These are phyloP conservation scores for Lachnellula cervina DNA, from an alignment of 2,329 filamentous ascomycete species.

Conservation along the genomic window DNA sequence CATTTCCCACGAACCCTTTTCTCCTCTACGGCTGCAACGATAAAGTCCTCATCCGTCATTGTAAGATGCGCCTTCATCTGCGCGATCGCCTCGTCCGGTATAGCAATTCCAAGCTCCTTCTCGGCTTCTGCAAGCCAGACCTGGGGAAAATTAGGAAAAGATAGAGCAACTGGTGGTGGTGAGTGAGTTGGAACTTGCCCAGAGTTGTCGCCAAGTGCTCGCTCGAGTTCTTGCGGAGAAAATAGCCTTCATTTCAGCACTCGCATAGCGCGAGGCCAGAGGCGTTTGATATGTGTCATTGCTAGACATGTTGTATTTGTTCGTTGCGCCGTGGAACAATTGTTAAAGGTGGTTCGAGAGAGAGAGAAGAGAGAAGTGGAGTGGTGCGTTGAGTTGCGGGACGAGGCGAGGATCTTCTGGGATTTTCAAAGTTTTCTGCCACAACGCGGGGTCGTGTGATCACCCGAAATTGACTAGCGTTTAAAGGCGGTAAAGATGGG, in stretches of 20 bases:
- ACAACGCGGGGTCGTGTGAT: no score
- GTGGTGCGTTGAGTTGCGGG: no score
- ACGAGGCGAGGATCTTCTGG: no score
- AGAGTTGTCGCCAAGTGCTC: constrained; percentile 73
- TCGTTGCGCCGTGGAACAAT: background rate
- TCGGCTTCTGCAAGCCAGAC: constrained; percentile 76
- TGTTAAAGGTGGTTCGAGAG: background rate
- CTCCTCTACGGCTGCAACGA: constrained; percentile 69
- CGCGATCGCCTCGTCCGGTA: constrained; percentile 67
- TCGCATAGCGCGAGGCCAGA: constrained; percentile 66
- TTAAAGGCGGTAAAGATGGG: no score
- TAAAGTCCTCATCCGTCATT: constrained; percentile 72
- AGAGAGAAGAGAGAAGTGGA: background rate
- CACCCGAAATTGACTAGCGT: no score
- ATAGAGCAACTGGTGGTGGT: no score
- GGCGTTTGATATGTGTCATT: constrained; percentile 61
- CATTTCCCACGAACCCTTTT: constrained; percentile 38
- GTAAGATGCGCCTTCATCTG: constrained; percentile 67
- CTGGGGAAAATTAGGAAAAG: constrained; percentile 45
- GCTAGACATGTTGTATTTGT: constrained; percentile 20
- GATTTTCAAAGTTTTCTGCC: no score
- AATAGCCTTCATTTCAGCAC: constrained; percentile 65
- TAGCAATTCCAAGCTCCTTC: constrained; percentile 72
- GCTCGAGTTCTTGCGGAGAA: constrained; percentile 73
- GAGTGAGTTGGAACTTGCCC: background rate